phyloP scores from a whole-genome alignment of 306 rosid species.

The Dryas alaskensis region DNA sequence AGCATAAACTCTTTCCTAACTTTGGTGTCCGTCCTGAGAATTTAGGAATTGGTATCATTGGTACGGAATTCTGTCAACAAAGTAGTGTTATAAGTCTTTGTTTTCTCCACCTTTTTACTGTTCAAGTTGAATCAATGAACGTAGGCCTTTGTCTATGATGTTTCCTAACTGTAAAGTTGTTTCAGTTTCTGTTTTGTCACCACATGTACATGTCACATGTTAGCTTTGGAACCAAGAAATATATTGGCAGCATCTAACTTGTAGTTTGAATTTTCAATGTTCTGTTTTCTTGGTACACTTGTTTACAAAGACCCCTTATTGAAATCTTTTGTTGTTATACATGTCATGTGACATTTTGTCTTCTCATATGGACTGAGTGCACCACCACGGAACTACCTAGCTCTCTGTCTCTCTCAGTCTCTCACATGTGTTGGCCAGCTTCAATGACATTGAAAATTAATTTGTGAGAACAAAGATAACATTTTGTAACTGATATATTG shows the following conservation, averaged over 20 bases:
- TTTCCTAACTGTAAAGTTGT: neutral
- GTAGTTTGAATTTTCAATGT: neutral
- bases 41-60: conserved; percentile 24
- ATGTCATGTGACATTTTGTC: neutral
- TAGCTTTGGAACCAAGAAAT: conserved; percentile 8
- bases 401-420: neutral
- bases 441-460: too few relatives aligned
- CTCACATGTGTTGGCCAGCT: too few relatives aligned
- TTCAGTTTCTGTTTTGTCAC: neutral
- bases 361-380: neutral
- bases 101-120: neutral
- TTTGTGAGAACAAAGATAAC: too few relatives aligned
- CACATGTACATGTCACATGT: neutral
- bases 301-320: neutral
- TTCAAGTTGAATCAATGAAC: neutral
- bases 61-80: neutral
- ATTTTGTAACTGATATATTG: neutral
- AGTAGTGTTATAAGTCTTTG: neutral
- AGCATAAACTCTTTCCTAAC: conserved; percentile 1
- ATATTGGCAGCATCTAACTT: neutral
- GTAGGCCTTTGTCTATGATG: neutral
- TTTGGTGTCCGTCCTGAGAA: too few relatives aligned
- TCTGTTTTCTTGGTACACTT: neutral
- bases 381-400: too few relatives aligned
- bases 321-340: too few relatives aligned